A percentile compares a stretch with the other conserved stretches of the same genome.
Conservation (phyloP, 2,329 filamentous ascomycete genomes). For the Lomentospora prolificans region DNA sequence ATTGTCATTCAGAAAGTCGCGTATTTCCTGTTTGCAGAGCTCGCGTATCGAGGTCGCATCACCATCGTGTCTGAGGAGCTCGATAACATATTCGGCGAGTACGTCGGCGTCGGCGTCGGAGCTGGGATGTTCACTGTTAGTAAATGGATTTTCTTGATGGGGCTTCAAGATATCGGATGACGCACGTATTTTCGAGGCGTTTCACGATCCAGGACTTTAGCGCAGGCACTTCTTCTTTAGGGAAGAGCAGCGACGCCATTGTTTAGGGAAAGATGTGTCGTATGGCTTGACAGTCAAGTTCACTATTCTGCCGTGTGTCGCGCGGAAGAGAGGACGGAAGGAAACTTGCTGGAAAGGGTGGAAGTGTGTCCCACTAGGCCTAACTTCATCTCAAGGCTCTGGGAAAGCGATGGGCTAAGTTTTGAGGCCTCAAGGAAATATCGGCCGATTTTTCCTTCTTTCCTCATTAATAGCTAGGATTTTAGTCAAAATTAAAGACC, state of each 20-base stretch:
- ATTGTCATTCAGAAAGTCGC: slow-evolving; percentile 65
- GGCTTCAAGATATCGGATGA: slow-evolving; percentile 14
- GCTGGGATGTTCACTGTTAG: slow-evolving; percentile 27
- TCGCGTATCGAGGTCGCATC: slow-evolving; percentile 52
- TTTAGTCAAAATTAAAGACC: too few species aligned
- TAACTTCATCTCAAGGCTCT: too few species aligned
- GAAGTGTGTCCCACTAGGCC: background rate
- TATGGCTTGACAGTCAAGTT: background rate
- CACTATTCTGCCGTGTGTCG: background rate
- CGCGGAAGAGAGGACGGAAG: background rate
- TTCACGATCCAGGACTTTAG: slow-evolving; percentile 72
- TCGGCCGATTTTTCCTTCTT: too few species aligned
- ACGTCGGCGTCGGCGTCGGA: slow-evolving; percentile 75
- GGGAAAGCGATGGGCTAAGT: background rate
- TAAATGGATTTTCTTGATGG: background rate
- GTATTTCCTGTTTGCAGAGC: slow-evolving; percentile 62
- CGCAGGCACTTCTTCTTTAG: slow-evolving; percentile 49
- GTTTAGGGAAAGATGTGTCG: background rate
- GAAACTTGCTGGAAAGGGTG: too few species aligned
- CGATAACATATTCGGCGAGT: slow-evolving; percentile 76
- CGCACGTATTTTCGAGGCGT: slow-evolving; percentile 65
- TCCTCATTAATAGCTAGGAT: too few species aligned
- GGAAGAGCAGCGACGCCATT: slow-evolving; percentile 35
- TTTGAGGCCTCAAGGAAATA: too few species aligned
- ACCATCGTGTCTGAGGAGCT: slow-evolving; percentile 59